Evolutionary conservation across 352 stramenopile species (phyloP), one percentile per base, ranked within the genome.

Genomic region (Phytophthora sp.): DNA sequence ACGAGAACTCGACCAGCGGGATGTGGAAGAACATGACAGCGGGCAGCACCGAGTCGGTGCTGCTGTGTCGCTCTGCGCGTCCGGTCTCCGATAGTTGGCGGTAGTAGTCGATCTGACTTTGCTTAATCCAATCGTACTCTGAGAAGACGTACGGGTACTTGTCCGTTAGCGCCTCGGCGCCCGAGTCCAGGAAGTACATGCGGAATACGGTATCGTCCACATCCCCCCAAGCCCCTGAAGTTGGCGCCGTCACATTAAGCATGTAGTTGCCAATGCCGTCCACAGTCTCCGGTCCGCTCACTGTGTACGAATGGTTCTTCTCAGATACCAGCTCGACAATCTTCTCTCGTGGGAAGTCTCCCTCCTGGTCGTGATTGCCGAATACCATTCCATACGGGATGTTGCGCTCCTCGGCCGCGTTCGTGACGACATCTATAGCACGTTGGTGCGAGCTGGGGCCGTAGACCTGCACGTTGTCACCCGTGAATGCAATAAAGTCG

Each of bases 11-110:
- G 15, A 71, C 72, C 9, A 90, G 41, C 31, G 81, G 81, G 54
- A 86, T 90, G 62, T 90, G 79, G 69, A 87, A 85, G 66, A 88
- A 90, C 79, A 90, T 86, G 54, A 88, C 57, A 4, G 79, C 77
- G 18, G 77, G 74, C 21, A 79, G 30, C 3, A 66, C 64, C 18
- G 64, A 62, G 18, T 58, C 51, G 1, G 52, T 24, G 16, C 44
- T 63, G 24, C 41, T 61, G 51, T 78, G 69, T 27, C 49, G 51
- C 16, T 73, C 57, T n/a, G 23, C 29, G 20, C 64, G 49, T 36
- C 55, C 47, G 12, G 66, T 47, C 30, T 73, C 60, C 12, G 76
- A 80, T 11, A 86, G 52, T 7, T 63, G 16, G 1, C 60, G 63
- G 44, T 86, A 80, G 52, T 76, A 84, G 26, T 81, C 63, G 42